Evolutionary conservation across 2,329 filamentous ascomycete genomes (phyloP), one percentile per base, ranked within the genome.

Genomic region (Calonectria pseudoturangicola): DNA sequence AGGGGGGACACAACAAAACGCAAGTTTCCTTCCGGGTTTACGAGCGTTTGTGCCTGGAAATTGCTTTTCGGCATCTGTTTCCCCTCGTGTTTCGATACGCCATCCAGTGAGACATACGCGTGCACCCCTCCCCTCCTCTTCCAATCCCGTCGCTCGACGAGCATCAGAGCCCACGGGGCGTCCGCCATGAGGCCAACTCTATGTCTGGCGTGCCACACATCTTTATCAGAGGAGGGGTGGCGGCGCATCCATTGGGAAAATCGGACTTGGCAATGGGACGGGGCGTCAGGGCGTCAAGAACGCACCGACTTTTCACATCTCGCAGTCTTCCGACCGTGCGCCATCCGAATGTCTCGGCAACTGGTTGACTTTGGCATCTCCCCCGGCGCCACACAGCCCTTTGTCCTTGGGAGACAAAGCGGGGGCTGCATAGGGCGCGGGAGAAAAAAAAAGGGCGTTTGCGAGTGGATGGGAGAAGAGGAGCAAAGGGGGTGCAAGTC

Each of bases 21-120:
- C 48, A 50, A 50, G 48, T 50, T 27, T 62, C 47, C 43, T 67
- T 51, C 21, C 62, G 41, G 30, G 18, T 77, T 79, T 66, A 72
- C 48, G 27, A 50, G 28, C 51, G 71, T 36, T 47, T 39, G 58
- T 43, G 30, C 64, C 58, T 41, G 70, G 69, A 71, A 71, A 74
- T 71, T 70, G 60, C 62, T 72, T 72, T 73, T 78, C 67, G 66
- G 64, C 58, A 73, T 76, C 54, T 68, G 62, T 48, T 56, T 72
- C 48, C 41, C 75, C 70, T 71, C 48, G 60, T 74, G 68, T 69
- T 33, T 58, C 48, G 48, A 50, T 71, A 65, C 74, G 58, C 70
- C 50, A 71, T 60, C 12, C 47, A 54, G 68, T 68, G 71, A 73
- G 66, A 73, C 45, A 74, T 64, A 58, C 58, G 43, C 66, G 47